A percentile compares a stretch with the other conserved stretches of the same genome.
These are phyloP conservation scores for Aegilops longissima DNA, from an alignment of 176 grass and related monocot genomes.

Conservation along the genomic window DNA sequence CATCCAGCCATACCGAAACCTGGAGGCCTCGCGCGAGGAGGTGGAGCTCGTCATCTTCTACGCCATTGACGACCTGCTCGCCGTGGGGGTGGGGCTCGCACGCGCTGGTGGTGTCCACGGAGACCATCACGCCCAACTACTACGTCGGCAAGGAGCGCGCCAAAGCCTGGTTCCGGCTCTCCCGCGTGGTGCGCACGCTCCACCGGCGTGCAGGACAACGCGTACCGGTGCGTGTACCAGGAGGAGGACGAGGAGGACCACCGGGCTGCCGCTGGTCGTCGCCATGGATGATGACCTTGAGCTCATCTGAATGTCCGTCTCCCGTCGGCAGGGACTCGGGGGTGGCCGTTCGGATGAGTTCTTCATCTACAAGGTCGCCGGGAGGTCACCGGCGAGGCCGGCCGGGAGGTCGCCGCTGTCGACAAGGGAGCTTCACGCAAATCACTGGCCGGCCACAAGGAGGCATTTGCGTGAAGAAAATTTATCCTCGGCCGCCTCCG, in stretches of 20 bases:
- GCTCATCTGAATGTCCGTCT: too few relatives aligned
- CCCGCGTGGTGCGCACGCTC: constrained; percentile 45
- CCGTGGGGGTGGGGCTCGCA: neutral
- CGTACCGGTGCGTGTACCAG: constrained; percentile 52
- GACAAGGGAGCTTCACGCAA: too few relatives aligned
- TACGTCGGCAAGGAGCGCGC: constrained; percentile 60
- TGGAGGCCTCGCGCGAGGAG: constrained; percentile 41
- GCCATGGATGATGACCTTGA: too few relatives aligned
- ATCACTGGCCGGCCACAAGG: too few relatives aligned
- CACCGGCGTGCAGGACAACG: constrained; percentile 34
- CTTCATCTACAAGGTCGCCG: too few relatives aligned
- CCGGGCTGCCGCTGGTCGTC: neutral
- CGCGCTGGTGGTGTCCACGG: constrained; percentile 61
- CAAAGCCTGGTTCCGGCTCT: constrained; percentile 38
- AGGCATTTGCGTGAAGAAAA: too few relatives aligned
- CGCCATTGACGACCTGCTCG: constrained; percentile 52
- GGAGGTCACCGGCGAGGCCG: too few relatives aligned
- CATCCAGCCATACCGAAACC: constrained; percentile 40
- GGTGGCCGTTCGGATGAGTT: too few relatives aligned
- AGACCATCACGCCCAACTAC: constrained; percentile 63
- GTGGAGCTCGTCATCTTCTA: constrained; percentile 51
- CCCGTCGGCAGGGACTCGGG: too few relatives aligned
- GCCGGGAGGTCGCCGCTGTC: too few relatives aligned
- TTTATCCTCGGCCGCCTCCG: too few relatives aligned
- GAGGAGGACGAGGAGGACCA: constrained; percentile 30